Evolutionary conservation across 1,284 basidiomycete genomes (phyloP), one percentile per base, ranked within the genome.

Genomic region (Ceratobasidium sp.): DNA sequence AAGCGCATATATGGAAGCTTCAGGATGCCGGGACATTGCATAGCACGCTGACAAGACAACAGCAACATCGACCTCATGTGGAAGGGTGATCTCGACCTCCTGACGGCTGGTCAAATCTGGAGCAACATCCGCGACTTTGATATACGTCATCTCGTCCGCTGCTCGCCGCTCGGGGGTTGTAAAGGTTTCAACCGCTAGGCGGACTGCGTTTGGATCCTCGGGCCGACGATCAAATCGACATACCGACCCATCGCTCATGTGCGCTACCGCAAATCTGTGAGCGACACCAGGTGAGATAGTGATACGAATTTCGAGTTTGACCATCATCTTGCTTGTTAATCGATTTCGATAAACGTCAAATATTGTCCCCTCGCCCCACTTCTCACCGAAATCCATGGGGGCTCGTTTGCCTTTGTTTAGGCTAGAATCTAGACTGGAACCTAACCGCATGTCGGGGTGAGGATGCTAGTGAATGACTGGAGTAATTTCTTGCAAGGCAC

Each of bases 201-300:
- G 18, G 3, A 23, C 23, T 5, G 50, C 46, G 16, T 67, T 53
- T 4, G 21, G 21, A 16, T 36, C 39, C 16, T 26, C 18, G 23
- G 64, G 64, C 18, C 64, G 48, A 16, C 64, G 28, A 26, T 67
- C 64, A 43, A 67, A 67, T 21, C 50, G 64, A 43, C 36, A 67
- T 8, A 43, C n/a, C 18, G 18, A 5, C 21, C 50, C 50, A 16
- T 55, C 39, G 16, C 12, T 23, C 39, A 67, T 6, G n/a, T 28
- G 36, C 18, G 36, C 48, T 10, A 67, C 18, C 5, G 55, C 36
- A 21, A 67, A 67, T 39, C 64, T 32, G 21, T 67, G 64, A 26
- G 64, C 50, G 8, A 55, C 34, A 21, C 16, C 36, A 16, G 30
- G n/a, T n/a, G n/a, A n/a, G 6, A 12, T 28, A 1, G 28, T 39